These are phyloP conservation scores for Cladosporium sp. DNA, from an alignment of 2,329 filamentous ascomycete genomes.

Conservation along the genomic window DNA sequence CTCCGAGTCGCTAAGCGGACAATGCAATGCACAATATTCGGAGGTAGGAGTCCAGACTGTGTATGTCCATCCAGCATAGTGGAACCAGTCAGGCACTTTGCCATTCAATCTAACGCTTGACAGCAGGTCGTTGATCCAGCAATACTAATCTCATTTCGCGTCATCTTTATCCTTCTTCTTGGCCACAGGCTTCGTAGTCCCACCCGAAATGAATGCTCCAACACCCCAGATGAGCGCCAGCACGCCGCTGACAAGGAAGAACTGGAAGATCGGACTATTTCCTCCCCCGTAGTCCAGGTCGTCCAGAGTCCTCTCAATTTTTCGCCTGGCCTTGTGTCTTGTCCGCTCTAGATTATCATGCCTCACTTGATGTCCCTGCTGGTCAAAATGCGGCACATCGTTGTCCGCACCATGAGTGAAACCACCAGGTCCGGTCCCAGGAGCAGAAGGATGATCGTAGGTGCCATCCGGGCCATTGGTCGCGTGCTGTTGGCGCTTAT, in stretches of 20 bases:
- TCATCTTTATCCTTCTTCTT: slow-evolving; percentile 9
- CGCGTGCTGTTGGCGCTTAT: slow-evolving; percentile 52
- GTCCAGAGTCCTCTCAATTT: slow-evolving; percentile 17
- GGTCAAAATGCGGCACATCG: slow-evolving; percentile 75
- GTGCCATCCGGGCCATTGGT: slow-evolving; percentile 21
- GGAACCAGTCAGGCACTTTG: too few species aligned
- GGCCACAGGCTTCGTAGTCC: not conserved
- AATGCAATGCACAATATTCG: too few species aligned
- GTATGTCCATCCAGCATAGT: too few species aligned
- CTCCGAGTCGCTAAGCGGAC: too few species aligned
- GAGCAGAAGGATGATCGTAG: slow-evolving; percentile 19
- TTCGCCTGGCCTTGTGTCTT: slow-evolving; percentile 20
- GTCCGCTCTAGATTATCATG: slow-evolving; percentile 54
- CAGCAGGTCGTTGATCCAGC: not conserved
- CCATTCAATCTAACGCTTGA: too few species aligned
- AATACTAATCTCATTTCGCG: not conserved
- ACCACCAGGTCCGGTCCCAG: slow-evolving; percentile 42
- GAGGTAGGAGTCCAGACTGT: too few species aligned
- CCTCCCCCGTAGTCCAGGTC: slow-evolving; percentile 20
- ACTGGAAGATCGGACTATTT: slow-evolving; percentile 27
- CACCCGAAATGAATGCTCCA: slow-evolving; percentile 16
- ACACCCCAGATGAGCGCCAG: slow-evolving; percentile 25
- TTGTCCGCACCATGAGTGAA: slow-evolving; percentile 55
- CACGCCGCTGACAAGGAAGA: slow-evolving; percentile 30
- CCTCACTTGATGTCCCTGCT: slow-evolving; percentile 65